Base-by-base conservation (phyloP, 225 moss, liverwort and hornwort species). In the Marchantia polymorpha region DNA sequence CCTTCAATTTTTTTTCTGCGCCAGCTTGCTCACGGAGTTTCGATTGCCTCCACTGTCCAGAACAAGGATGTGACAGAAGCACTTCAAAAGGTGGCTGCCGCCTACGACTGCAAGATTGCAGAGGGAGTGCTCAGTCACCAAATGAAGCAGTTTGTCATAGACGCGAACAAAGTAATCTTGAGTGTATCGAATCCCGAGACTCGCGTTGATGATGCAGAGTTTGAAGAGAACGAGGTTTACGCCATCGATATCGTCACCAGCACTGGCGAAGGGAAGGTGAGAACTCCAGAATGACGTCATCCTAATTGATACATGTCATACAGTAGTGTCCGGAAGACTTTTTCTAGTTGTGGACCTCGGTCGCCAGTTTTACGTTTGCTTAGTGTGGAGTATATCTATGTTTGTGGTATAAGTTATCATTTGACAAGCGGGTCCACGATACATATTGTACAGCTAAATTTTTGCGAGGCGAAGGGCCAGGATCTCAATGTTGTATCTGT, bases 31-130 rank as follows among this genome's bases (percentile, higher is more conserved):
- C 61, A 60, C 9, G 22, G 23, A 60, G 2, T 23, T 9, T 50
- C 49, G n/a, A 3, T 51, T 23, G n/a, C 20, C 8, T 71, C 10
- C 48, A 25, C 6, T 75, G 10, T 60, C 22, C 93, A 99, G 99
- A 99, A 99, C 81, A 99, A 95, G 86, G 99, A 99, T 79, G 99
- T 99, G 6, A 99, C 99, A 8, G 95, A 99, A 85, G 99, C 99
- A 30, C 89, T 95, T 19, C 99, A 99, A 84, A 95, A 99, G 82
- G 99, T 95, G 53, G 95, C 99, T 84, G 92, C 93, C 29, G 95
- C 92, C 46, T 99, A 91, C 71, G 99, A 99, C 83, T 99, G 99
- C 88, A 99, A 99, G 76, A 90, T 99, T 54, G 92, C 93, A 0
- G 99, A 99, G 82, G 99, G 99, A 78, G 99, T 99, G 19, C 85